These are phyloP conservation scores for Austroboletus niveus DNA, from an alignment of 1,284 basidiomycete species.

Conservation along the genomic window DNA sequence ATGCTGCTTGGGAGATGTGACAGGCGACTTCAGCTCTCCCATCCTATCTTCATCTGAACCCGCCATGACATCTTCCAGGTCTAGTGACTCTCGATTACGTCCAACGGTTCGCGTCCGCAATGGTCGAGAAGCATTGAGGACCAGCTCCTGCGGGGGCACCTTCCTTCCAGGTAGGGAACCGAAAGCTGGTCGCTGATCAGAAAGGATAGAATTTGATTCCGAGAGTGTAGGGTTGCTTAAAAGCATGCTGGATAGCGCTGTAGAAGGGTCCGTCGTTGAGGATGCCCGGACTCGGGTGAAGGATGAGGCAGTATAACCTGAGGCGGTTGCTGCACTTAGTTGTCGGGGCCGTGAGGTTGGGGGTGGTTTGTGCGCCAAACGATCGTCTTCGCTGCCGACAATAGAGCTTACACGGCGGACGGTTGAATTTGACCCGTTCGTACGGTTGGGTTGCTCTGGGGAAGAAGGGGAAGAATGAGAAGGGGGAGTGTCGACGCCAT, in stretches of 20 bases:
- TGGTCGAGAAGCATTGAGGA: slow-evolving; percentile 36
- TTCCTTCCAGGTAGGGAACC: slow-evolving; percentile 26
- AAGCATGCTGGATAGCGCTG: slow-evolving; percentile 8
- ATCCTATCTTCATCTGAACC: slow-evolving; percentile 51
- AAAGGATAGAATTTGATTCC: slow-evolving; percentile 27
- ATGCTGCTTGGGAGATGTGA: slow-evolving; percentile 28
- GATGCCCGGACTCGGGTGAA: slow-evolving; percentile 29
- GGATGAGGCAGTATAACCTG: slow-evolving; percentile 20
- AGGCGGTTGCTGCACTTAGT: slow-evolving; percentile 33
- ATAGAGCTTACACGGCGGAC: slow-evolving; percentile 63
- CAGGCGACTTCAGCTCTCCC: slow-evolving; percentile 20
- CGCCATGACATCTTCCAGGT: slow-evolving; percentile 71
- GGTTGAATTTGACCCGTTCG: slow-evolving; percentile 37
- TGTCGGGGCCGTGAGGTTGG: slow-evolving; percentile 36
- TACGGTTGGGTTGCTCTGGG: slow-evolving; percentile 25
- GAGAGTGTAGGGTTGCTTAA: slow-evolving; percentile 17
- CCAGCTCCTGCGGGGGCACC: slow-evolving; percentile 25
- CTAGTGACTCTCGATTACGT: slow-evolving; percentile 63
- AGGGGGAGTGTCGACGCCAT: slow-evolving; percentile 13
- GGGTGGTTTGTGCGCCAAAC: slow-evolving; percentile 34
- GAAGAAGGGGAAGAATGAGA: slow-evolving; percentile 7
- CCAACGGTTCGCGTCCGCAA: slow-evolving; percentile 49
- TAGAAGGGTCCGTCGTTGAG: slow-evolving; percentile 29
- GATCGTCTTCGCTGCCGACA: slow-evolving; percentile 49
- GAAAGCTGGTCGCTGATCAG: slow-evolving; percentile 29